phyloP scores from a whole-genome alignment of 2,329 filamentous ascomycete genomes.

The Macrophomina phaseolina region DNA sequence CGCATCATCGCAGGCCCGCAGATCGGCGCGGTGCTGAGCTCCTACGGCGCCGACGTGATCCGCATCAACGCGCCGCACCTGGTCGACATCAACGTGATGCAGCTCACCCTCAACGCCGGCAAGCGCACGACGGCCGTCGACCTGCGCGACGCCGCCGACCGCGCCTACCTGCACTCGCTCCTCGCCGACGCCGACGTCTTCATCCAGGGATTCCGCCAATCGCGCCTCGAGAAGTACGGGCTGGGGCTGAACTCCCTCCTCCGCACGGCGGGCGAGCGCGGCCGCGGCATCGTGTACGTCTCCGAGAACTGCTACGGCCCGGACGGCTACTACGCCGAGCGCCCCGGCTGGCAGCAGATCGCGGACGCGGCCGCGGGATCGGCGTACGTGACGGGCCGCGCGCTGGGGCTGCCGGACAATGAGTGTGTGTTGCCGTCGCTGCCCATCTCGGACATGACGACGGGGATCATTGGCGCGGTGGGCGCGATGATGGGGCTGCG shows the following conservation, averaged over 20 bases:
- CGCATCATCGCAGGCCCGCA: conserved; percentile 54
- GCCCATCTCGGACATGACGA: conserved; percentile 40
- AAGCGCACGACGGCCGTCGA: conserved; percentile 57
- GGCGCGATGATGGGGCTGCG: conserved; percentile 36
- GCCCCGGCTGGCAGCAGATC: conserved; percentile 56
- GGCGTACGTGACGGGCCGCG: conserved; percentile 39
- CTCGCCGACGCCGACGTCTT: conserved; percentile 59
- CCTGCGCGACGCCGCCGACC: conserved; percentile 51
- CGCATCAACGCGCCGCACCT: conserved; percentile 52
- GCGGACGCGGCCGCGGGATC: conserved; percentile 45
- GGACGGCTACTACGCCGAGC: conserved; percentile 52
- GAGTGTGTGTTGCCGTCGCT: conserved; percentile 36
- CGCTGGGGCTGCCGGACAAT: conserved; percentile 38
- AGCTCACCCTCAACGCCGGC: conserved; percentile 53
- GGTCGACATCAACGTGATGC: conserved; percentile 45
- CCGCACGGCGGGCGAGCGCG: conserved; percentile 47
- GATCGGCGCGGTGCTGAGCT: conserved; percentile 50
- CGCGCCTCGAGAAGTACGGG: conserved; percentile 50
- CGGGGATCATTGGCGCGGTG: conserved; percentile 36
- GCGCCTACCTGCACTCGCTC: conserved; percentile 48
- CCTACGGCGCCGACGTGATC: conserved; percentile 55
- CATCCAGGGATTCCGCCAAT: conserved; percentile 59
- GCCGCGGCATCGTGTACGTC: conserved; percentile 55
- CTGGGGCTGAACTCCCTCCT: conserved; percentile 51
- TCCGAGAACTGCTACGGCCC: conserved; percentile 60